phyloP scores from a whole-genome alignment of 192 early-diverging fungal genomes.

The Phycomyces blakesleeanus region DNA sequence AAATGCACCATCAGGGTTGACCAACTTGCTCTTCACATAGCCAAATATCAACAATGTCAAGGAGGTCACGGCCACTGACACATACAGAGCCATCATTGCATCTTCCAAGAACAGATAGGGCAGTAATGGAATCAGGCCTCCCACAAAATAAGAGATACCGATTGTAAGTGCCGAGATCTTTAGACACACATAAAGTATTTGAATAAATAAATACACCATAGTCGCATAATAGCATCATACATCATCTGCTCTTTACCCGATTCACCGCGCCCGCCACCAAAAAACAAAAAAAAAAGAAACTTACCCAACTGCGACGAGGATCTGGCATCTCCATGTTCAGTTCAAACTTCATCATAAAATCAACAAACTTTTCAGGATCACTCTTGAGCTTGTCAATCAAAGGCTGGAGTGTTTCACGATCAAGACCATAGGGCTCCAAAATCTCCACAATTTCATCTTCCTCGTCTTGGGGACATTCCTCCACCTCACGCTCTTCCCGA shows the following conservation, averaged over 20 bases:
- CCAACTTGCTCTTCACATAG: conserved; percentile 46
- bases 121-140: conserved; percentile 60
- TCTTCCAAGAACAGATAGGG: conserved; percentile 52
- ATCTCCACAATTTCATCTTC: conserved; percentile 62
- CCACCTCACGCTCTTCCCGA: conserved; percentile 51
- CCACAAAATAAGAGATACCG: conserved; percentile 57
- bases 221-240: no score
- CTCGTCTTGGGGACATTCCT: conserved; percentile 48
- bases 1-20: conserved; percentile 40
- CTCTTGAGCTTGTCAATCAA: conserved; percentile 45
- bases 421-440: conserved; percentile 61
- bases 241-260: no score
- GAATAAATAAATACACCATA: no score
- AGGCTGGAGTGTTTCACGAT: conserved; percentile 42
- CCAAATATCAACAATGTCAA: conserved; percentile 59
- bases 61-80: conserved; percentile 51
- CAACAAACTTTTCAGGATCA: conserved; percentile 57
- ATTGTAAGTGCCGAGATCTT: conserved; percentile 57
- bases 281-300: conserved; percentile 7
- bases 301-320: conserved; percentile 49
- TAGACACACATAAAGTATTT: not conserved
- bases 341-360: conserved; percentile 76
- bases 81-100: conserved; percentile 37
- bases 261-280: no score
- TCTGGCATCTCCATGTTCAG: conserved; percentile 56